phyloP scores from a whole-genome alignment of 228 moss, liverwort and hornwort species.

The Sphagnum fallax region DNA sequence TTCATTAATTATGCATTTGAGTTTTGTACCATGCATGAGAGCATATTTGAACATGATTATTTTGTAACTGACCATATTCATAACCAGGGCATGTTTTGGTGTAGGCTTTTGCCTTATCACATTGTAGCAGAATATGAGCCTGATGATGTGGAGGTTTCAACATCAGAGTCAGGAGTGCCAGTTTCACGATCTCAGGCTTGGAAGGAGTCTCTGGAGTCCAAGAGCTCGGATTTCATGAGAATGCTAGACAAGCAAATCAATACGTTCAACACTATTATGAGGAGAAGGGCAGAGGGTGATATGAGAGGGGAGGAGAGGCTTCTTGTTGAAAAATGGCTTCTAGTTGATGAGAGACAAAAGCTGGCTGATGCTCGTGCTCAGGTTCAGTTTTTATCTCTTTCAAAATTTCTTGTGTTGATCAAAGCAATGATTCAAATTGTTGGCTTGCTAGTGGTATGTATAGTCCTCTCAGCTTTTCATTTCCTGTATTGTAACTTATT shows the following conservation, averaged over 20 bases:
- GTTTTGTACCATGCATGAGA: too few species aligned
- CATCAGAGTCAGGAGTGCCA: constrained; percentile 36
- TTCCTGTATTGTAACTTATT: too few species aligned
- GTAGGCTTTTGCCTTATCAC: constrained; percentile 88
- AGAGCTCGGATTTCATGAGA: constrained; percentile 54
- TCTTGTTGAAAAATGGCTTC: constrained; percentile 82
- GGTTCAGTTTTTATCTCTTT: constrained; percentile 9
- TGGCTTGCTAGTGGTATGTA: too few species aligned
- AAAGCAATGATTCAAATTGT: too few species aligned
- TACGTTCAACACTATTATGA: constrained; percentile 67
- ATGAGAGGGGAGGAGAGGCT: constrained; percentile 94
- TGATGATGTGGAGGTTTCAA: constrained; percentile 65
- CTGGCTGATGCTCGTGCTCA: constrained; percentile 72
- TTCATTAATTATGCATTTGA: too few species aligned
- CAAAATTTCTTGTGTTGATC: too few species aligned
- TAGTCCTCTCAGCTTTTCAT: too few species aligned
- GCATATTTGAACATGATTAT: too few species aligned
- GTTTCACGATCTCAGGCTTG: constrained; percentile 71
- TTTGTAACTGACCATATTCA: too few species aligned
- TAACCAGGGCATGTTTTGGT: too few species aligned
- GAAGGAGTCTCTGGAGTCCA: constrained; percentile 72
- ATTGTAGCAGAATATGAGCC: constrained; percentile 87
- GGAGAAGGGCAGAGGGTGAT: constrained; percentile 64
- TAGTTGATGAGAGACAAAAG: constrained; percentile 86
- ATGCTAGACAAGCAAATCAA: constrained; percentile 70